Percentiles rank a stretch among this genome's conserved stretches.
Evolutionary conservation across 768 basidiomycete genomes (phyloP).

Genomic region (Phanerodontia chrysosporium): DNA sequence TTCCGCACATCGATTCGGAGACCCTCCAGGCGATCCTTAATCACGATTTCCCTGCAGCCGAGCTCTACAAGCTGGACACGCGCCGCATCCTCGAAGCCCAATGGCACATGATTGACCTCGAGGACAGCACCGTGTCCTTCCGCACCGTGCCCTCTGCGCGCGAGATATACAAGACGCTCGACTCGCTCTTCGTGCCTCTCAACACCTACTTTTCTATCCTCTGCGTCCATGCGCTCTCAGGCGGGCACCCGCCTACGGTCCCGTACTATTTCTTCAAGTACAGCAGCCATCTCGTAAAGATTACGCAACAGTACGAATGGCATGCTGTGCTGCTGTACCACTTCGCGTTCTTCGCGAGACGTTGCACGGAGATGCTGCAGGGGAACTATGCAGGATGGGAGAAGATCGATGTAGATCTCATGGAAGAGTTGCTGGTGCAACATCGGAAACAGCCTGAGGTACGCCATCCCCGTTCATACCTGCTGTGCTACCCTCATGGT

Average conservation of each 20-base stretch:
- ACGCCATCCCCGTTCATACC: neutral
- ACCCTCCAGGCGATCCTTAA: constrained; percentile 18
- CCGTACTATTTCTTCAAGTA: constrained; percentile 27
- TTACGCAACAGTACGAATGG: constrained; percentile 26
- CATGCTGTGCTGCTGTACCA: constrained; percentile 24
- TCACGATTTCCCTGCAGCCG: constrained; percentile 22
- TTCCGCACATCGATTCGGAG: constrained; percentile 24
- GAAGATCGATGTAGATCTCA: constrained; percentile 25
- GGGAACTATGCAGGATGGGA: constrained; percentile 26
- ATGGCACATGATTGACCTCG: constrained; percentile 26
- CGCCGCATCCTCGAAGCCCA: constrained; percentile 25
- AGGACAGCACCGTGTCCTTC: constrained; percentile 21
- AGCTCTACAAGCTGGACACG: constrained; percentile 29
- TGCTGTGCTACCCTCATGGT: neutral
- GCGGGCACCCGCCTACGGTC: constrained; percentile 20
- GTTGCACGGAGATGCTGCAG: constrained; percentile 25
- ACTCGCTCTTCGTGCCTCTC: constrained; percentile 25
- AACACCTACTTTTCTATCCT: constrained; percentile 28
- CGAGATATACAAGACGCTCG: constrained; percentile 25
- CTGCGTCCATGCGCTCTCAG: constrained; percentile 20
- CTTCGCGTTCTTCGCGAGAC: constrained; percentile 23
- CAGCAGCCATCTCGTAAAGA: constrained; percentile 27
- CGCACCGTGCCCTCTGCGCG: constrained; percentile 18
- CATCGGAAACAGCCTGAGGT: constrained; percentile 22
- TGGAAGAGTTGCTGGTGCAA: constrained; percentile 27